phyloP scores from a whole-genome alignment of 2,329 filamentous ascomycete genomes.

The Colletotrichum sp. region DNA sequence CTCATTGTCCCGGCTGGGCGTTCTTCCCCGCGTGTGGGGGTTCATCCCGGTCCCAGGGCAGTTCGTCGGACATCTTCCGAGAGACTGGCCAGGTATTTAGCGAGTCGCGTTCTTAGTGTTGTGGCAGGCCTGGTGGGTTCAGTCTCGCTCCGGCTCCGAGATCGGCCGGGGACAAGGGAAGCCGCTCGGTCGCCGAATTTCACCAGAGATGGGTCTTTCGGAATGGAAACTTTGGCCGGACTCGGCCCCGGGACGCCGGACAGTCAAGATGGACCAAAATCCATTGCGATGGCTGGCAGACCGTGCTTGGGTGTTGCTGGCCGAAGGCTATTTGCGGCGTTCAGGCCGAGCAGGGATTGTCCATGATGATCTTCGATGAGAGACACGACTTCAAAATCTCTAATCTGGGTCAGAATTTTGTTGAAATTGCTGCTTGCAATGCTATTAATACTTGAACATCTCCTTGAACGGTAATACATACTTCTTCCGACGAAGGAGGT shows the following conservation, averaged over 20 bases:
- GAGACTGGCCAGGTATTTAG: background rate
- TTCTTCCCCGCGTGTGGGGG: background rate
- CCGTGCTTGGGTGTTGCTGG: accelerated
- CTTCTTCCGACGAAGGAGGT: background rate
- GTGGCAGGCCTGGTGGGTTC: background rate
- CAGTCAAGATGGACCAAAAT: background rate
- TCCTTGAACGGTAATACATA: background rate
- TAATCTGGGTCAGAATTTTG: accelerated
- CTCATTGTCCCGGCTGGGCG: background rate
- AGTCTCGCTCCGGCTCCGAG: background rate
- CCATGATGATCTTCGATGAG: background rate
- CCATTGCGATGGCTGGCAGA: background rate
- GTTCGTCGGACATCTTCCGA: background rate
- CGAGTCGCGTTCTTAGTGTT: background rate
- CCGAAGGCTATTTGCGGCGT: background rate
- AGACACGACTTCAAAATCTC: background rate
- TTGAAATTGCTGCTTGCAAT: background rate
- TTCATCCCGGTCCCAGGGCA: background rate
- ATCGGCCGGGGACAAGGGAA: constrained; percentile 1
- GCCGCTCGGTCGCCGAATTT: background rate
- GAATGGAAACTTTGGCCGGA: background rate
- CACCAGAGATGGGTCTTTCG: background rate
- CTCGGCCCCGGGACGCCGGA: background rate
- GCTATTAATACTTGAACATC: background rate
- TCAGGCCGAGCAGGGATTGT: background rate